Conservation (phyloP, 441 rosid genomes). For the Pelargonium citronellum region DNA sequence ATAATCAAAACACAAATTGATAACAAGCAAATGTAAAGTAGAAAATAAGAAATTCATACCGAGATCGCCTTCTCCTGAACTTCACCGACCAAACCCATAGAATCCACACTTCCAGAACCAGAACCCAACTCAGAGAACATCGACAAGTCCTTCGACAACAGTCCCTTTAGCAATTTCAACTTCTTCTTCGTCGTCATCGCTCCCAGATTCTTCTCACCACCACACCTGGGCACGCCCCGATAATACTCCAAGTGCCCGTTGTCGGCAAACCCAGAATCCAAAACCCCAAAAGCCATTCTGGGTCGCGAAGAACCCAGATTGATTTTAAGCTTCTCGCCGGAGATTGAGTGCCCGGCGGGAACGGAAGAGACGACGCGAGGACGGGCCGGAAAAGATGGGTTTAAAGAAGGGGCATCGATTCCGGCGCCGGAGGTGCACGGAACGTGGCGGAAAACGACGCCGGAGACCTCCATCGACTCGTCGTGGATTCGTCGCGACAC, state of each 20-base stretch:
- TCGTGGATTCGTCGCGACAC: not conserved
- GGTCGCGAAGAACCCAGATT: not conserved
- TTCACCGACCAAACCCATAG: constrained; percentile 28
- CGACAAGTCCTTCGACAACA: constrained; percentile 34
- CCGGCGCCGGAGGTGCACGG: constrained; percentile 26
- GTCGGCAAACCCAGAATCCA: constrained; percentile 31
- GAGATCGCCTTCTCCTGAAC: constrained; percentile 32
- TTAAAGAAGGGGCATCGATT: not conserved
- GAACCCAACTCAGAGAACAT: constrained; percentile 34
- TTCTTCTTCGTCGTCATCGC: constrained; percentile 35
- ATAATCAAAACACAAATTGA: not conserved
- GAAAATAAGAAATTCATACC: constrained; percentile 24
- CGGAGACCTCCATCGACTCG: constrained; percentile 31
- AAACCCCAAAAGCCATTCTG: constrained; percentile 19
- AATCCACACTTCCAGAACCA: constrained; percentile 22
- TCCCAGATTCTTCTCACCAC: constrained; percentile 25
- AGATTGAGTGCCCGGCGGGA: not conserved
- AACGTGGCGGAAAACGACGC: constrained; percentile 31
- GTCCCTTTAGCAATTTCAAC: constrained; percentile 35
- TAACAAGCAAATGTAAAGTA: not conserved
- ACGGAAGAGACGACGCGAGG: constrained; percentile 2
- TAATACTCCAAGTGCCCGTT: constrained; percentile 36
- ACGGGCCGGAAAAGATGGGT: not conserved
- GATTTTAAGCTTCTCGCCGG: not conserved
- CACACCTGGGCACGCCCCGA: constrained; percentile 27